phyloP scores from a whole-genome alignment of 306 rosid genomes.

The Acacia melanoxylon region DNA sequence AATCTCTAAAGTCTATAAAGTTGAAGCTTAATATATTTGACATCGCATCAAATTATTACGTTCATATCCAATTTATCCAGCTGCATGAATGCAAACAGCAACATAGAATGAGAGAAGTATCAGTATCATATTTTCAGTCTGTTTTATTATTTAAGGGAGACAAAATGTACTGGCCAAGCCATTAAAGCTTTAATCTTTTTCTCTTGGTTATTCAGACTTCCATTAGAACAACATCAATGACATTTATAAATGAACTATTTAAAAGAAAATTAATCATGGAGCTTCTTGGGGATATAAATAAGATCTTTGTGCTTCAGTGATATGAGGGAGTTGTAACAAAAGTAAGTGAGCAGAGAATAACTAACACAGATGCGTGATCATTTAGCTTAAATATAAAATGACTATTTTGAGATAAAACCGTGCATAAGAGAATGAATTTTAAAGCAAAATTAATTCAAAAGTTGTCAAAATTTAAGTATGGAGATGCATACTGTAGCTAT shows the following conservation, averaged over 20 bases:
- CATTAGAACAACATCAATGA: neutral
- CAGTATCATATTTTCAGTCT: neutral
- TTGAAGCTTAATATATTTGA: constrained; percentile 5
- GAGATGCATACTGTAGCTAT: neutral
- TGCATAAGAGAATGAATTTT: neutral
- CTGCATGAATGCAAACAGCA: constrained; percentile 14
- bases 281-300: neutral
- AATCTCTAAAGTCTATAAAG: constrained; percentile 6
- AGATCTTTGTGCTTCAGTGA: neutral
- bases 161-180: neutral
- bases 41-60: constrained; percentile 11
- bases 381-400: neutral
- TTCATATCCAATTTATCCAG: neutral
- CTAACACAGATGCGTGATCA: neutral
- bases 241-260: neutral
- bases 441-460: neutral
- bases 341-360: neutral
- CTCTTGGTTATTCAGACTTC: neutral
- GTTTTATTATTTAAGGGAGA: neutral
- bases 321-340: neutral
- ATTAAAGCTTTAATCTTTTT: neutral
- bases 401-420: neutral
- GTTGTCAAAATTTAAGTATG: neutral
- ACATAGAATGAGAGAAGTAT: neutral
- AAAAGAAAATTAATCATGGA: neutral